These are phyloP conservation scores for Hydnomerulius pinastri DNA, from an alignment of 768 basidiomycete species.

Conservation along the genomic window DNA sequence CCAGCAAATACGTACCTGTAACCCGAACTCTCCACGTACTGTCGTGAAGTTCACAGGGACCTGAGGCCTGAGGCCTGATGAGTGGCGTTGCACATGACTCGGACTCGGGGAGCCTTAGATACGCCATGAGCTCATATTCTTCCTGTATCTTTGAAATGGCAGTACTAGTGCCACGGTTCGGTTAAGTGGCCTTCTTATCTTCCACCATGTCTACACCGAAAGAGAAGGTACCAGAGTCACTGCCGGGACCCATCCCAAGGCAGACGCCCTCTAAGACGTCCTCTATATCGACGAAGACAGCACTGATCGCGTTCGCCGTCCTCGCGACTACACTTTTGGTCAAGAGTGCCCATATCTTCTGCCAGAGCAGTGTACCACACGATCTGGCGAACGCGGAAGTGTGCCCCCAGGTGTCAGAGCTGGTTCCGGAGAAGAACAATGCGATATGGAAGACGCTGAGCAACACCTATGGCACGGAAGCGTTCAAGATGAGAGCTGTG, in stretches of 20 bases:
- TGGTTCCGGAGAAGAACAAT: slow-evolving; percentile 36
- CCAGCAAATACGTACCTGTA: too few relatives aligned
- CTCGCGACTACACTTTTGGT: slow-evolving; percentile 17
- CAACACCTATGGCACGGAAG: slow-evolving; percentile 32
- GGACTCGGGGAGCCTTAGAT: too few relatives aligned
- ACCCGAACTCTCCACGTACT: too few relatives aligned
- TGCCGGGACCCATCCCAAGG: slow-evolving; percentile 14
- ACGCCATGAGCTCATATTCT: too few relatives aligned
- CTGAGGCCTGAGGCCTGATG: too few relatives aligned
- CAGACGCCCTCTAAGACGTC: neutral
- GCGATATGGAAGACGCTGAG: slow-evolving; percentile 36
- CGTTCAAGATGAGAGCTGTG: slow-evolving; percentile 36
- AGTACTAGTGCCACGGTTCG: neutral
- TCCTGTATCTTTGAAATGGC: neutral
- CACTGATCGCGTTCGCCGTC: slow-evolving; percentile 17
- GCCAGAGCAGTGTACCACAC: neutral
- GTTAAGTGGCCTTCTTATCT: neutral
- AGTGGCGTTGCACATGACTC: too few relatives aligned
- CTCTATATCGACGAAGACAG: slow-evolving; percentile 10
- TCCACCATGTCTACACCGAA: slow-evolving; percentile 15
- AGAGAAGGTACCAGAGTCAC: slow-evolving; percentile 7
- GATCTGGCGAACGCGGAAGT: slow-evolving; percentile 8
- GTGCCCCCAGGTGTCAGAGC: slow-evolving; percentile 38
- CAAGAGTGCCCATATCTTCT: slow-evolving; percentile 8
- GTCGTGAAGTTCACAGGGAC: too few relatives aligned